These are phyloP conservation scores for Nicotiana paniculata DNA, from an alignment of 257 asterid genomes.

Conservation along the genomic window DNA sequence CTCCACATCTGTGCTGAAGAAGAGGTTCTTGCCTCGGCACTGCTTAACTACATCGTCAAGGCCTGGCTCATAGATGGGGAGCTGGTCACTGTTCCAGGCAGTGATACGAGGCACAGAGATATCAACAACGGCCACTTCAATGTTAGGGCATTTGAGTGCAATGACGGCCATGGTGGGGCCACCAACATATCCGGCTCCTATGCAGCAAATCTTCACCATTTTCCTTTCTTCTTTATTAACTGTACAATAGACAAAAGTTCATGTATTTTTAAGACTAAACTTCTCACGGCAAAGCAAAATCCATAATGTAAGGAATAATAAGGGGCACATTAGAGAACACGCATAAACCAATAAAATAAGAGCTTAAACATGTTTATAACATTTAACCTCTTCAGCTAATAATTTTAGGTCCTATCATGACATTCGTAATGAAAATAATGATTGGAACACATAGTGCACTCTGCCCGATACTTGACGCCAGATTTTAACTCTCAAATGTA, in stretches of 20 bases:
- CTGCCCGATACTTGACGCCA: background rate
- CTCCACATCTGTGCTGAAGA: slow-evolving; percentile 96
- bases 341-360: background rate
- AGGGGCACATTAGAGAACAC: background rate
- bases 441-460: background rate
- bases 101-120: slow-evolving; percentile 74
- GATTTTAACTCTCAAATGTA: background rate
- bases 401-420: background rate
- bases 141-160: slow-evolving; percentile 79
- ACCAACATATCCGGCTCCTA: slow-evolving; percentile 92
- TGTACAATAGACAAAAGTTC: slow-evolving; percentile 21
- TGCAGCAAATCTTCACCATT: slow-evolving; percentile 98
- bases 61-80: slow-evolving; percentile 96
- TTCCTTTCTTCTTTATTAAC: slow-evolving; percentile 17
- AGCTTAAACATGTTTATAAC: background rate
- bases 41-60: slow-evolving; percentile 88
- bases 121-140: slow-evolving; percentile 83
- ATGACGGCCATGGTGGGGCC: slow-evolving; percentile 97
- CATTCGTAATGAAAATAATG: background rate
- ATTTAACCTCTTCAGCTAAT: background rate
- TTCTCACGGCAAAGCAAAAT: background rate
- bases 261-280: slow-evolving; percentile 1
- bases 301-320: background rate
- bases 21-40: slow-evolving; percentile 89
- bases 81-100: slow-evolving; percentile 93